phyloP scores from a whole-genome alignment of 345 rosid genomes.

The Bruguiera parviflora region DNA sequence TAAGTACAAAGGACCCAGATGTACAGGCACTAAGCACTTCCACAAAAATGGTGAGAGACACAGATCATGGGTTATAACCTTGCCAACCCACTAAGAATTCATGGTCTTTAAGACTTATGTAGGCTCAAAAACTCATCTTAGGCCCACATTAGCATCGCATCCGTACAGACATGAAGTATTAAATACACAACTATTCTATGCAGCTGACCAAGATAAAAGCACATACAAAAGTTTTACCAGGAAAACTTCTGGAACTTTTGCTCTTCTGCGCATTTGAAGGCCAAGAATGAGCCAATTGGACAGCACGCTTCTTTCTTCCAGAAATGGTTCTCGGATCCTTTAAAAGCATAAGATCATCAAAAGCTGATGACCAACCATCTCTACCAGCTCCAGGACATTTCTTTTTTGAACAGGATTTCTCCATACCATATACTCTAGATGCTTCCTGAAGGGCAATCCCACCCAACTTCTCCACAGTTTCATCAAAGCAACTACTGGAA shows the following conservation, averaged over 20 bases:
- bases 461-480: conserved; percentile 52
- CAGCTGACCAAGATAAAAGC: conserved; percentile 13
- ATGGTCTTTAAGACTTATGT: conserved; percentile 1
- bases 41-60: background rate
- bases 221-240: conserved; percentile 45
- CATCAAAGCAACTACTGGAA: conserved; percentile 45
- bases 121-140: background rate
- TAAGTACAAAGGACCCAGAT: background rate
- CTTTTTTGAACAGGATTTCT: conserved; percentile 41
- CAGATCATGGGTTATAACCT: background rate
- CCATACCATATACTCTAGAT: conserved; percentile 67
- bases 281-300: conserved; percentile 62
- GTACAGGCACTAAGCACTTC: background rate
- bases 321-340: conserved; percentile 71
- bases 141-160: background rate
- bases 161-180: background rate
- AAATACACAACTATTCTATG: conserved; percentile 2
- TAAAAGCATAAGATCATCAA: conserved; percentile 64
- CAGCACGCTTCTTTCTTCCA: conserved; percentile 53
- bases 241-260: conserved; percentile 51
- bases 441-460: conserved; percentile 69
- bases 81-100: background rate
- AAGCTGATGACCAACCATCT: conserved; percentile 36
- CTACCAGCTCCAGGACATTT: conserved; percentile 25
- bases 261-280: conserved; percentile 58